Evolutionary conservation across 2,329 filamentous ascomycete genomes (phyloP).

Genomic region (Xylariaceae sp.): DNA sequence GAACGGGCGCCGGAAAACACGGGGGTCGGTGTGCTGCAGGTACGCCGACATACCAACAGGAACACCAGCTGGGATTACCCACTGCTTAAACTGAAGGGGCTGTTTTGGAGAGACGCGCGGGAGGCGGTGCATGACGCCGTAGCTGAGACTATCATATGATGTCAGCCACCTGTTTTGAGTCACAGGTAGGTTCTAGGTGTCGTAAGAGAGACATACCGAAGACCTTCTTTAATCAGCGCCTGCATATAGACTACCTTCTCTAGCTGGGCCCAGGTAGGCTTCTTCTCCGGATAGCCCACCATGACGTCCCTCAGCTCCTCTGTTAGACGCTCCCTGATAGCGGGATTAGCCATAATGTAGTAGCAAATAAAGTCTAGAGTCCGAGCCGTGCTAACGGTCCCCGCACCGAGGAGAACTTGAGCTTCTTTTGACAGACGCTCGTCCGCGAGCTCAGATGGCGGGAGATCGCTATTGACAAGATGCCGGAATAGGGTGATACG

Average conservation of each 20-base stretch:
- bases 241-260: slow-evolving; percentile 31
- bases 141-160: slow-evolving; percentile 46
- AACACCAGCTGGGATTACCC: too few relatives aligned
- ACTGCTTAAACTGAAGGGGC: too few relatives aligned
- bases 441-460: slow-evolving; percentile 29
- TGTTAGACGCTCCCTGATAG: slow-evolving; percentile 14
- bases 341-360: slow-evolving; percentile 20
- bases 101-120: slow-evolving; percentile 1
- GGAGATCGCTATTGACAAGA: slow-evolving; percentile 36
- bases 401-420: slow-evolving; percentile 33
- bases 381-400: slow-evolving; percentile 39
- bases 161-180: too few relatives aligned
- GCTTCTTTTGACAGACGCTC: slow-evolving; percentile 32
- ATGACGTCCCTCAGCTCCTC: slow-evolving; percentile 33
- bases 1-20: too few relatives aligned
- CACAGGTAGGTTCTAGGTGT: too few relatives aligned
- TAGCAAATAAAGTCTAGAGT: slow-evolving; percentile 23
- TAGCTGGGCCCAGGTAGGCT: slow-evolving; percentile 32
- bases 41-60: too few relatives aligned
- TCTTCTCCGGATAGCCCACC: slow-evolving; percentile 19
- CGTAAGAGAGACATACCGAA: slow-evolving; percentile 34
- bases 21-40: too few relatives aligned
- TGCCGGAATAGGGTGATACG: slow-evolving; percentile 31
- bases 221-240: slow-evolving; percentile 17
- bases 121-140: slow-evolving; percentile 40